phyloP scores from a whole-genome alignment of 2,329 filamentous ascomycete species.

The Hortaea werneckii region DNA sequence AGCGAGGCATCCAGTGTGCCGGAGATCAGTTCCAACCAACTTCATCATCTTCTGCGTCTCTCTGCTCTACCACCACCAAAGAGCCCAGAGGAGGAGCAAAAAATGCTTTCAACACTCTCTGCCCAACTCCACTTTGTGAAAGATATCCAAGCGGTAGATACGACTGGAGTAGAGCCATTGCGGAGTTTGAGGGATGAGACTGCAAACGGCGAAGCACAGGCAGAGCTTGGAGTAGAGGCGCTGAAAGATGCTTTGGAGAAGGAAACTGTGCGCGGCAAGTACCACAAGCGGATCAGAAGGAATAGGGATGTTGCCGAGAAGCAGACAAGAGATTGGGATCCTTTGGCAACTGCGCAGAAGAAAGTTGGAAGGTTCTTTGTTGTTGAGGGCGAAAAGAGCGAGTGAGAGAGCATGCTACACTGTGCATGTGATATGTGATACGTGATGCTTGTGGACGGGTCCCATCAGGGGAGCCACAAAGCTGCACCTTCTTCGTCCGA shows the following conservation, averaged over 20 bases:
- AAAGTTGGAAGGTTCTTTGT: conserved; percentile 67
- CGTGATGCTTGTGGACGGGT: too few relatives aligned
- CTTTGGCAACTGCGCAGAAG: conserved; percentile 53
- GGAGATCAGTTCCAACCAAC: conserved; percentile 53
- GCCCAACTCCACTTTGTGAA: conserved; percentile 87
- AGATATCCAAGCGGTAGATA: conserved; percentile 71
- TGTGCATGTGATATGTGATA: too few relatives aligned
- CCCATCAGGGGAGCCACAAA: too few relatives aligned
- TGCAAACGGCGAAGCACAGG: conserved; percentile 41
- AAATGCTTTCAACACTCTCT: conserved; percentile 64
- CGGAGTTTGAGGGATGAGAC: conserved; percentile 76
- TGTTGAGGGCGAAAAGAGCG: conserved; percentile 59
- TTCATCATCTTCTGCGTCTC: conserved; percentile 77
- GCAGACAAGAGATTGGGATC: conserved; percentile 54
- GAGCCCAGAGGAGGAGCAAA: conserved; percentile 50
- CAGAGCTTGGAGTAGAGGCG: conserved; percentile 49
- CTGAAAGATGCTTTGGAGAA: conserved; percentile 46
- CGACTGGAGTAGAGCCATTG: conserved; percentile 60
- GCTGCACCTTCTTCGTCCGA: too few relatives aligned
- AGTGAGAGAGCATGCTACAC: conserved; percentile 5
- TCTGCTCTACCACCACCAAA: conserved; percentile 73
- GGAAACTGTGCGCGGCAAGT: conserved; percentile 52
- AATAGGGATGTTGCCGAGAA: conserved; percentile 33
- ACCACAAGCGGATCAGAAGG: conserved; percentile 40
- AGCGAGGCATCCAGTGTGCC: conserved; percentile 23